Evolutionary conservation across 2,329 filamentous ascomycete species (phyloP).

Genomic region (Colletotrichum horii): DNA sequence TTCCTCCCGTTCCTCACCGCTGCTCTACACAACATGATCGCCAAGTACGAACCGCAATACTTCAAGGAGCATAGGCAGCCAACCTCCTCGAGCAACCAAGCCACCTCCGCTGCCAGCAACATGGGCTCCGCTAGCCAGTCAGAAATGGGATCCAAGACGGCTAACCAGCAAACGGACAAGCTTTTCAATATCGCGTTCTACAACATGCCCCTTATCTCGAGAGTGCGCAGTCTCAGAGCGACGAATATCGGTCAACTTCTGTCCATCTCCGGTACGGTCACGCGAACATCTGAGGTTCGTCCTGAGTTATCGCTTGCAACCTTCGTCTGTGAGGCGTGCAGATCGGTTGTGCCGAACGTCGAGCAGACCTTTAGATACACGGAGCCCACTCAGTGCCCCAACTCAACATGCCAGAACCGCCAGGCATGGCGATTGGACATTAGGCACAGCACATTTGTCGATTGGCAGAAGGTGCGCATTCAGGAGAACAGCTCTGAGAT

Average conservation of each 20-base stretch:
- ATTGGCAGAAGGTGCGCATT: slow-evolving; percentile 98
- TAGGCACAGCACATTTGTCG: slow-evolving; percentile 94
- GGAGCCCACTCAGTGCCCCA: slow-evolving; percentile 94
- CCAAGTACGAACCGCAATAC: slow-evolving; percentile 92
- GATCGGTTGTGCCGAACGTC: slow-evolving; percentile 83
- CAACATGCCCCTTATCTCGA: slow-evolving; percentile 86
- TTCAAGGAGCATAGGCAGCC: slow-evolving; percentile 92
- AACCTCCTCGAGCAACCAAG: slow-evolving; percentile 73
- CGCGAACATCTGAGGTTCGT: slow-evolving; percentile 93
- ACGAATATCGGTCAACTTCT: slow-evolving; percentile 90
- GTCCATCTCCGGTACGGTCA: slow-evolving; percentile 96
- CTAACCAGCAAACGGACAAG: slow-evolving; percentile 96
- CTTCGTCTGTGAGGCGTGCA: slow-evolving; percentile 89
- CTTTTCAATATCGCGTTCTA: slow-evolving; percentile 93
- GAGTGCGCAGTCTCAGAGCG: slow-evolving; percentile 85
- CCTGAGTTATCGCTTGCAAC: slow-evolving; percentile 92
- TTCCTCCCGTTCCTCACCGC: slow-evolving; percentile 91
- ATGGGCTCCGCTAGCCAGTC: slow-evolving; percentile 66
- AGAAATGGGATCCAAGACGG: slow-evolving; percentile 75
- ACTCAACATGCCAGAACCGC: slow-evolving; percentile 84
- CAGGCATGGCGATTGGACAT: slow-evolving; percentile 97
- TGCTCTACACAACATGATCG: slow-evolving; percentile 89
- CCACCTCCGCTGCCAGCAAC: slow-evolving; percentile 70
- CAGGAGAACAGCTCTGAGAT: slow-evolving; percentile 99
- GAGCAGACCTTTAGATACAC: slow-evolving; percentile 98